These are phyloP conservation scores for Podospora didyma DNA, from an alignment of 495 filamentous ascomycete species.

Conservation along the genomic window DNA sequence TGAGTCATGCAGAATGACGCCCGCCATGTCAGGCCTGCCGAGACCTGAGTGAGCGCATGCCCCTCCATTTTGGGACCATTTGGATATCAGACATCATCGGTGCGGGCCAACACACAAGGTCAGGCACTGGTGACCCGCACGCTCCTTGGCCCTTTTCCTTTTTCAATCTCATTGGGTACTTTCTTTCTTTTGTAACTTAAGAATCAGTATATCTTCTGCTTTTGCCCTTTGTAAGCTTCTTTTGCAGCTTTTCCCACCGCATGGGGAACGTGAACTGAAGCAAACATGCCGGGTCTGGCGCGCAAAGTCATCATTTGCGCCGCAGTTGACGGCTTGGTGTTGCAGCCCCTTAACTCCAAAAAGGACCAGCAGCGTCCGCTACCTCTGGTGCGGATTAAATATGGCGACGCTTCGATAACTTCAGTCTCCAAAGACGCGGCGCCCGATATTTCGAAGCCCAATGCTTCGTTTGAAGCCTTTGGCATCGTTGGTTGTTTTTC, in stretches of 20 bases:
- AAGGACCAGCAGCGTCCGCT: slow-evolving; percentile 43
- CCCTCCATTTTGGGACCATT: slow-evolving; percentile 4
- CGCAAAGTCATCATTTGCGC: slow-evolving; percentile 80
- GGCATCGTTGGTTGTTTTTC: slow-evolving; percentile 71
- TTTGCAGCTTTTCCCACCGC: not conserved
- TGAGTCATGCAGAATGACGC: slow-evolving; percentile 15
- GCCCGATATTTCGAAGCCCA: slow-evolving; percentile 29
- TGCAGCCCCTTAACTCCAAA: slow-evolving; percentile 62
- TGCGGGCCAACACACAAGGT: not conserved
- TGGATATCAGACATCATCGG: not conserved
- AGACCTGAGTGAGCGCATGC: slow-evolving; percentile 1
- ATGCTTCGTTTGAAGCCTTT: slow-evolving; percentile 64
- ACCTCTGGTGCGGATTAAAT: slow-evolving; percentile 62
- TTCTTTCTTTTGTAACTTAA: not conserved
- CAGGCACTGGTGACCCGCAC: not conserved
- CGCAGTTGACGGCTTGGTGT: slow-evolving; percentile 77
- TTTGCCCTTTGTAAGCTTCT: not conserved
- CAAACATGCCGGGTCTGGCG: slow-evolving; percentile 65
- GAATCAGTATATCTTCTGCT: not conserved
- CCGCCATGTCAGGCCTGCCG: not conserved
- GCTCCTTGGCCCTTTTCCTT: not conserved
- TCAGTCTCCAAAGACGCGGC: slow-evolving; percentile 29
- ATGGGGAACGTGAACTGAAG: slow-evolving; percentile 4
- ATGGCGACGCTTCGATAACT: slow-evolving; percentile 58
- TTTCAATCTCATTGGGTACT: not conserved